A percentile compares a stretch with the other conserved stretches of the same genome.
These are phyloP conservation scores for Phoma sp. DNA, from an alignment of 2,329 filamentous ascomycete species.

Conservation along the genomic window DNA sequence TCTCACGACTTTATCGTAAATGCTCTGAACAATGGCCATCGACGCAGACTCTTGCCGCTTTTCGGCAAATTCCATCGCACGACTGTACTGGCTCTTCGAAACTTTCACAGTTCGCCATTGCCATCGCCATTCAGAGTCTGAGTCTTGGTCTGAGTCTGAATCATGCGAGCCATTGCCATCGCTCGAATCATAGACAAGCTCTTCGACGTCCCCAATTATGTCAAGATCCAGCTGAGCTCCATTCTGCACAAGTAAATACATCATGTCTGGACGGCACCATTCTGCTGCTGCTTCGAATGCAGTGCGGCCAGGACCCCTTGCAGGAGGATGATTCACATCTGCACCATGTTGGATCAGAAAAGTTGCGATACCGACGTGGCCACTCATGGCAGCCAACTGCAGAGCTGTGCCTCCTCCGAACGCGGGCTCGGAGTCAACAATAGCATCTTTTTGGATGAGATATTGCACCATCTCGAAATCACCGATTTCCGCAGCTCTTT, in stretches of 20 bases:
- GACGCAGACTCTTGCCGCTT: no score
- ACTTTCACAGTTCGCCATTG: not conserved
- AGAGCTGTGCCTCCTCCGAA: constrained; percentile 14
- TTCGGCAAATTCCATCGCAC: no score
- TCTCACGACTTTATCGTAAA: no score
- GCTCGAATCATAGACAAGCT: not conserved
- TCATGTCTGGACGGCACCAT: constrained; percentile 15
- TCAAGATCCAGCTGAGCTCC: constrained; percentile 8
- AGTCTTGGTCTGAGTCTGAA: not conserved
- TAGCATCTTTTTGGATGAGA: constrained; percentile 3
- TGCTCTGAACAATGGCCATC: no score
- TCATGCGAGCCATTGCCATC: not conserved
- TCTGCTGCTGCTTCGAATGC: constrained; percentile 19
- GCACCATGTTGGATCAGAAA: constrained; percentile 12
- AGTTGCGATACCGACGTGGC: constrained; percentile 11
- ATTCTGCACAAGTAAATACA: constrained; percentile 4
- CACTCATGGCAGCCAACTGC: constrained; percentile 16
- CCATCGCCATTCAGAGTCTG: no score
- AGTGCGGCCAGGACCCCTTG: constrained; percentile 13
- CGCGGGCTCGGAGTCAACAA: not conserved
- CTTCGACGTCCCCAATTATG: not conserved
- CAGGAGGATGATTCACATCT: constrained; percentile 10
- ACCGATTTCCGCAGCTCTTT: constrained; percentile 18
- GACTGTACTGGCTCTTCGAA: no score
- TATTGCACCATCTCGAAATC: constrained; percentile 15